Base-by-base conservation (phyloP, 805 yeast species). In the Wickerhamiella azyma region DNA sequence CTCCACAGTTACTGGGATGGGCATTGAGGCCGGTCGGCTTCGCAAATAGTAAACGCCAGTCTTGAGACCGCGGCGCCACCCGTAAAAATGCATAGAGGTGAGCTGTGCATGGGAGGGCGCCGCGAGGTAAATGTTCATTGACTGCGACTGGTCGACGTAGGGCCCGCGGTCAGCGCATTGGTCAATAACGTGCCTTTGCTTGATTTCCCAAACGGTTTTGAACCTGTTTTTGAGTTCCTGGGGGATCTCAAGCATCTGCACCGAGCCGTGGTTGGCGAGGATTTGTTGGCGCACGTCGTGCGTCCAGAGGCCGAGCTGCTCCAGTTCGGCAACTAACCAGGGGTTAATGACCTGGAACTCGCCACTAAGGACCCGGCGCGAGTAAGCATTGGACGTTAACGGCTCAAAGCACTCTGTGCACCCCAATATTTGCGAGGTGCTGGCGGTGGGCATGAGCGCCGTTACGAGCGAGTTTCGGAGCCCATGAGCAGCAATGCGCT, bases 381-480 rank as follows among this genome's bases (percentile, higher is more conserved):
- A 73, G 62, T 85, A 88, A 54, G 88, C 76, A 64, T 88, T 88
- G 9, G 95, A 84, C 2, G 96, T 85, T 55, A 77, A 74, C 6
- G 97, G 97, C 62, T 89, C 97, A 59, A 88, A 84, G 63, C 96
- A 86, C 66, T 88, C 97, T 50, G 77, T 85, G 67, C 74, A 85
- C 14, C 96, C 96, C 45, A 88, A 67, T 37, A 88, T 86, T 65
- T 86, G 96, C 1, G 96, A 86, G 1, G 96, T 88, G 0, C 96
- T 84, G 1, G 97, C 96, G 13, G 96, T 88, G 36, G 97, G 97
- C 97, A 88, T 88, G 44, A 94, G 86, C 1, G 94, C 96, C 29
- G 88, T 83, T 14, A 88, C 63, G 42, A 88, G 66, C 5, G 96
- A 86, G 66, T 88, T 88, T 56, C 95, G 66, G 18, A 88, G 58